Base-by-base conservation (phyloP, 495 filamentous ascomycete genomes). In the Daldinia childiae region DNA sequence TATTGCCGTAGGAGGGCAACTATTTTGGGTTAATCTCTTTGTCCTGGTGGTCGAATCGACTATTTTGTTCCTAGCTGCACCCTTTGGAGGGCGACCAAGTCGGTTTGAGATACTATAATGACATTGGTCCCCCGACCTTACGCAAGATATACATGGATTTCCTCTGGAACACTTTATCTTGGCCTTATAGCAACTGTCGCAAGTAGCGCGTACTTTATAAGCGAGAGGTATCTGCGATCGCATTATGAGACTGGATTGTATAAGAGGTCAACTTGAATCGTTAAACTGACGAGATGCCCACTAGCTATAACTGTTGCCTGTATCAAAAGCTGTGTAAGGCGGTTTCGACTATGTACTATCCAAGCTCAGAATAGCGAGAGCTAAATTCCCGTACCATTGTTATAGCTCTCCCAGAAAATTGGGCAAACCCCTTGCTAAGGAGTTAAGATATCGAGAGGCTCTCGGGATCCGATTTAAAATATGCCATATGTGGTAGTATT, bases 51-150 rank as follows among this genome's bases (percentile, higher is more conserved):
- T 56, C 54, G 29, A 32, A 21, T 3, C 0, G 8, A 19, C 15
- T 34, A 14, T 14, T 56, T 32, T 56, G 6, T 1, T 19, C 8
- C 5, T 56, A n/a, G 54, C 12, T 12, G 17, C 29, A 24, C 27
- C 30, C 54, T 12, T 34, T 21, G 54, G 54, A 15, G 54, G 54
- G 7, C 54, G 54, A 6, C 54, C 54, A 12, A 56, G 29, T 17
- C 54, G 54, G 7, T 34, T 56, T 8, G 54, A 56, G 15, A 56
- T 34, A 27, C 54, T 56, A 32, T 56, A 56, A 27, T 29, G 30
- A 2, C 54, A 56, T 56, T 19, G n/a, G 24, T 19, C 12, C 3
- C 54, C 54, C 6, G 54, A 56, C 7, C 30, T 56, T n/a, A 12
- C 1, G 30, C 54, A 56, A 56, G 54, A 15, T 34, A 30, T 9